These are phyloP conservation scores for Rhazya stricta DNA, from an alignment of 257 asterid genomes.

Conservation along the genomic window DNA sequence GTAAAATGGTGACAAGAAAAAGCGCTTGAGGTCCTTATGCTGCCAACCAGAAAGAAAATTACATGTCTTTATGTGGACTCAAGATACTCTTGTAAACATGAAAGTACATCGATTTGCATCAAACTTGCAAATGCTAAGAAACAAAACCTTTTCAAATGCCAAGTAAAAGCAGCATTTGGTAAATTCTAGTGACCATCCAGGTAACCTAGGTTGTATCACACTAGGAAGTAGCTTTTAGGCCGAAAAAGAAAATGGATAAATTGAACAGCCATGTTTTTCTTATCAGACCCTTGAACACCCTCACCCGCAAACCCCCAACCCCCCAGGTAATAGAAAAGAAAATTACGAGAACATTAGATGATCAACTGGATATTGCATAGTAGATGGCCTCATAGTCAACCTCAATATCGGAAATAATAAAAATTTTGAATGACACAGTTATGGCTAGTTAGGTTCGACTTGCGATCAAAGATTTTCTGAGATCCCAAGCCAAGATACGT, in stretches of 20 bases:
- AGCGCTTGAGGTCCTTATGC: constrained; percentile 78
- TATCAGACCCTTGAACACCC: not conserved
- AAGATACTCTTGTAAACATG: not conserved
- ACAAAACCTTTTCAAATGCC: too few relatives aligned
- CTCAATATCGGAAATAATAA: not conserved
- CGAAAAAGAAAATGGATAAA: not conserved
- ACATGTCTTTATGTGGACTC: not conserved
- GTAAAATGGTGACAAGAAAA: constrained; percentile 70
- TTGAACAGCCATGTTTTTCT: not conserved
- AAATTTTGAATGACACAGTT: not conserved
- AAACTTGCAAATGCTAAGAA: not conserved
- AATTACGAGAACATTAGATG: too few relatives aligned
- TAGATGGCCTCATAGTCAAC: not conserved
- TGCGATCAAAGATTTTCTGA: not conserved
- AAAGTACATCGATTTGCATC: not conserved
- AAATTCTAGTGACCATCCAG: not conserved
- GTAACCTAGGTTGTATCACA: not conserved
- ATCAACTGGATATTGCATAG: not conserved
- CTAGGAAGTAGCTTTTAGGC: not conserved
- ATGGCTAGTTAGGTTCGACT: not conserved
- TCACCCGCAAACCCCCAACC: not conserved
- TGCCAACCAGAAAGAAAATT: constrained; percentile 35
- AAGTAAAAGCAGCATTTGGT: not conserved
- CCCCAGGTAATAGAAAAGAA: not conserved
- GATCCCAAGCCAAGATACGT: not conserved